These are phyloP conservation scores for Wallemia hederae DNA, from an alignment of 1,284 basidiomycete genomes.

Conservation along the genomic window DNA sequence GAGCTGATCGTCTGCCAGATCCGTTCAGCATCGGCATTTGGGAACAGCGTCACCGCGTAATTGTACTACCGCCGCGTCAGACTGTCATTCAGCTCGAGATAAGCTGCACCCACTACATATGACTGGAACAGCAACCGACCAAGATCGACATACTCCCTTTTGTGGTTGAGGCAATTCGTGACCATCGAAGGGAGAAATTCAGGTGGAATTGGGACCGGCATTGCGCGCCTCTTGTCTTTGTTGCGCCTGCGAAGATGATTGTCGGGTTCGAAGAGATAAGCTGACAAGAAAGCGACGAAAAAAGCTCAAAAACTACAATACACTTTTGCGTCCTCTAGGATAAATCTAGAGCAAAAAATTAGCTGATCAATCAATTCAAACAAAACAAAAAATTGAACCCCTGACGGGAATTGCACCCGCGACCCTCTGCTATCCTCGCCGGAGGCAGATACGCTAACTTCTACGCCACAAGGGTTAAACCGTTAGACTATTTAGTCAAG, in stretches of 20 bases:
- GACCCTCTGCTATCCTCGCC: background rate
- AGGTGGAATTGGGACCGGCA: background rate
- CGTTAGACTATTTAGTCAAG: background rate
- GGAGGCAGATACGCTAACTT: constrained; percentile 1
- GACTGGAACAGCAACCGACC: background rate
- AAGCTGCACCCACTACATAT: background rate
- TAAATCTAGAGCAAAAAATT: background rate
- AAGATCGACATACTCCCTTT: background rate
- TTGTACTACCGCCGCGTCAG: background rate
- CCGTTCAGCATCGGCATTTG: background rate
- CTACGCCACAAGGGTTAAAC: background rate
- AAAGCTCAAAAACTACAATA: background rate
- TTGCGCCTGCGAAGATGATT: background rate
- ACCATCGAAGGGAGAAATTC: background rate
- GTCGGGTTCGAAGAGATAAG: background rate
- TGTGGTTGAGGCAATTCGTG: background rate
- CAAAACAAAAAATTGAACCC: background rate
- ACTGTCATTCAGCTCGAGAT: background rate
- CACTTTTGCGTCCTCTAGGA: background rate
- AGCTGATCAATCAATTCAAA: background rate
- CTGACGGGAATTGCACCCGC: background rate
- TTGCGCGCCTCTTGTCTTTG: too few relatives aligned
- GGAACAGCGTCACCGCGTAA: background rate
- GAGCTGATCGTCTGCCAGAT: background rate
- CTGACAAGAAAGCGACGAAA: background rate